Conservation (phyloP, 306 rosid species). For the Quercus suber region DNA sequence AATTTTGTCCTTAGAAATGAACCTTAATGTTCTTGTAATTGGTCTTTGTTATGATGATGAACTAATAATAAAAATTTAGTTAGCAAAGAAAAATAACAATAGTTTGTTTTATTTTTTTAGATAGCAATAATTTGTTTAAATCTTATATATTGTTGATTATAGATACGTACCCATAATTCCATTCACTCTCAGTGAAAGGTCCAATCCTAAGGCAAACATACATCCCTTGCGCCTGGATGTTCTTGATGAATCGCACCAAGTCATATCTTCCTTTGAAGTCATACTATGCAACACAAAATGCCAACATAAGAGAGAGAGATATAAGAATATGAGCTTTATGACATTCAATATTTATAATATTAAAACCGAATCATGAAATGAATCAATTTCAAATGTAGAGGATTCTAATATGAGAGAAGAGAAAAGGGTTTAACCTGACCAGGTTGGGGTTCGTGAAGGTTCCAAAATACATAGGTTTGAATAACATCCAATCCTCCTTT, state of each 20-base stretch:
- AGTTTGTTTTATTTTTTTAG: too few relatives aligned
- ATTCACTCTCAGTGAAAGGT: constrained; percentile 89
- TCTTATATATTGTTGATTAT: too few relatives aligned
- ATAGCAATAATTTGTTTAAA: too few relatives aligned
- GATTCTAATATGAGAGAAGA: not conserved
- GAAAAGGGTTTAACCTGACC: constrained; percentile 30
- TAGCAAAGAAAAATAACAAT: too few relatives aligned
- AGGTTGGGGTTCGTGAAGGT: constrained; percentile 72
- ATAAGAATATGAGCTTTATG: too few relatives aligned
- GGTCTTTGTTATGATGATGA: too few relatives aligned
- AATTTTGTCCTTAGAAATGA: too few relatives aligned
- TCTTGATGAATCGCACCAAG: constrained; percentile 63
- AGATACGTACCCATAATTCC: constrained; percentile 67
- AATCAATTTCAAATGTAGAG: too few relatives aligned
- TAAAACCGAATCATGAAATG: too few relatives aligned
- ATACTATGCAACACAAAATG: constrained; percentile 35
- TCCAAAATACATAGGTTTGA: constrained; percentile 95
- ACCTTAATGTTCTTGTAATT: too few relatives aligned
- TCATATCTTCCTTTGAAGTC: constrained; percentile 69
- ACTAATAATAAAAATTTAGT: too few relatives aligned
- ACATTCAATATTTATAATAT: too few relatives aligned
- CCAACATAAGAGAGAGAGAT: not conserved
- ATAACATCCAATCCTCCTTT: constrained; percentile 84
- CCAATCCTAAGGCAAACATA: constrained; percentile 83
- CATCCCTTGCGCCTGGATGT: constrained; percentile 66